phyloP scores from a whole-genome alignment of 768 basidiomycete genomes.

The Boletus barrowsii region DNA sequence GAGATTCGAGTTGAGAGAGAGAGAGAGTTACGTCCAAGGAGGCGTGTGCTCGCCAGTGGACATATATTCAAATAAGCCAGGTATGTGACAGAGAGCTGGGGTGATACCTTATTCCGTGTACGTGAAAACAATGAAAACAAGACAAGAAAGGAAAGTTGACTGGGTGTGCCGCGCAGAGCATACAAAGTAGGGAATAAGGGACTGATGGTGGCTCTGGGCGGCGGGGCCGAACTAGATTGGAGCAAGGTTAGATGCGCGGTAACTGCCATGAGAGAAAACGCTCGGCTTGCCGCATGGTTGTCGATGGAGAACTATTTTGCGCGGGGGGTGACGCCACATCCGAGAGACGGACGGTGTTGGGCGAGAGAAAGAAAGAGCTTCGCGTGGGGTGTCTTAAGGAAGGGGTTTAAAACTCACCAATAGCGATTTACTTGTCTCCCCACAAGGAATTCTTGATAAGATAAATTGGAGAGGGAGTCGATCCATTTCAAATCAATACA shows the following conservation, averaged over 20 bases:
- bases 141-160: conserved; percentile 2
- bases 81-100: conserved; percentile 3
- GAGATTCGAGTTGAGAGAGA: neutral
- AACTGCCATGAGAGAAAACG: neutral
- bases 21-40: conserved; percentile 16
- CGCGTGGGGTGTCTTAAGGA: too few relatives aligned
- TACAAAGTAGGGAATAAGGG: neutral
- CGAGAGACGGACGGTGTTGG: too few relatives aligned
- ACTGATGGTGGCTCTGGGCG: conserved; percentile 7
- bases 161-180: neutral
- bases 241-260: conserved; percentile 7
- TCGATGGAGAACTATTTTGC: too few relatives aligned
- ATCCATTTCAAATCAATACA: too few relatives aligned
- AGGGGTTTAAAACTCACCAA: too few relatives aligned
- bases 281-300: neutral
- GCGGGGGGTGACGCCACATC: too few relatives aligned
- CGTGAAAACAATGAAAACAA: conserved; percentile 1
- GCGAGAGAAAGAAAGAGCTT: too few relatives aligned
- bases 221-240: conserved; percentile 9
- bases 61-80: conserved; percentile 1
- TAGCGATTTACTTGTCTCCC: too few relatives aligned
- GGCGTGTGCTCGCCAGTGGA: conserved; percentile 4
- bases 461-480: too few relatives aligned
- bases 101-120: neutral
- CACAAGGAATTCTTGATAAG: too few relatives aligned